Percentiles rank a stretch among this genome's conserved stretches.
phyloP scores from a whole-genome alignment of 148 eudicot genomes.

The Persicaria maculosa region DNA sequence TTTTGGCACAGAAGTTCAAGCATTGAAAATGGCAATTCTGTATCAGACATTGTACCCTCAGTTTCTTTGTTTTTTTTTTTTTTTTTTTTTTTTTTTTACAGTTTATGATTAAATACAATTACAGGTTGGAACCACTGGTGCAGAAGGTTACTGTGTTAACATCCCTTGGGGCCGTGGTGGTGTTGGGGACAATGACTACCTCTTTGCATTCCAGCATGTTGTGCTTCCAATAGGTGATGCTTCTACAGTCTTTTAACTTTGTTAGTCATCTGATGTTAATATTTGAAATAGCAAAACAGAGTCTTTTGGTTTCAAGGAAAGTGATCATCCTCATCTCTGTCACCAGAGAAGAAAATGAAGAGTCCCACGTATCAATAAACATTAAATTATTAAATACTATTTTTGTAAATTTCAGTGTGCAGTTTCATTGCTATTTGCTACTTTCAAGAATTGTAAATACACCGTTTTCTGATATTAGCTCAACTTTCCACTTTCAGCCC shows the following conservation, averaged over 20 bases:
- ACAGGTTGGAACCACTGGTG: slow-evolving; percentile 89
- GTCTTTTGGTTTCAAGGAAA: too few relatives aligned
- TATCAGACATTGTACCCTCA: background rate
- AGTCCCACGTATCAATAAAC: background rate
- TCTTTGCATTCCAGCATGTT: slow-evolving; percentile 74
- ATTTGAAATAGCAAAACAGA: background rate
- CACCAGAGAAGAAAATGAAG: background rate
- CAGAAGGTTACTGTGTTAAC: slow-evolving; percentile 94
- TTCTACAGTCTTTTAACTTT: background rate
- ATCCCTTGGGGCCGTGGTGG: slow-evolving; percentile 92
- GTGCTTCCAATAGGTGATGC: slow-evolving; percentile 86
- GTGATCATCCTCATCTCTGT: too few relatives aligned
- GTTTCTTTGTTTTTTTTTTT: background rate
- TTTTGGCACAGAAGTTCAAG: background rate
- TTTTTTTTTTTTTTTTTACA: too few relatives aligned
- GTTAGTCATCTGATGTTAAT: background rate
- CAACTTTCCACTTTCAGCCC: slow-evolving; percentile 37
- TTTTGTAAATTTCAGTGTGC: too few relatives aligned
- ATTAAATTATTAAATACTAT: too few relatives aligned
- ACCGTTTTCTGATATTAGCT: background rate
- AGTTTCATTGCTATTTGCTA: too few relatives aligned
- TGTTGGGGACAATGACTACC: slow-evolving; percentile 87
- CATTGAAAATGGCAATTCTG: background rate
- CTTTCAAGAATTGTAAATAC: too few relatives aligned
- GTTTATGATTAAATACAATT: slow-evolving; percentile 12